A percentile compares a stretch with the other conserved stretches of the same genome.
Evolutionary conservation across 2,329 filamentous ascomycete species (phyloP).

Genomic region (Diplodia scrobiculata): DNA sequence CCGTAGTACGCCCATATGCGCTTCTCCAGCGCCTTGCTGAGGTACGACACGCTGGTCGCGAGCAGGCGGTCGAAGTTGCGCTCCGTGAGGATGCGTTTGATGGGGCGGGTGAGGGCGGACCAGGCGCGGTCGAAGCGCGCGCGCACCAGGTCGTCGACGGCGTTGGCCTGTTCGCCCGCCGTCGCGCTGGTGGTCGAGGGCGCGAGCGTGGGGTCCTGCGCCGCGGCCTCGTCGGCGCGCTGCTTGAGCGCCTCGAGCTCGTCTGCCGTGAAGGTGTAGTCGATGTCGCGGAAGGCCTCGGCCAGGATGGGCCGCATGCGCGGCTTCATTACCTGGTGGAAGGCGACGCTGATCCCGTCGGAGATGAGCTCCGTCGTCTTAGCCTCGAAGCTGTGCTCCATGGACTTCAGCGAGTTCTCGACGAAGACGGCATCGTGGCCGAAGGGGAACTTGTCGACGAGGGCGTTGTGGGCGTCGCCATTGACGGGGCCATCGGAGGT

Average conservation of each 20-base stretch:
- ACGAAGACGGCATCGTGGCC: constrained; percentile 73
- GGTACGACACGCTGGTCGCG: constrained; percentile 70
- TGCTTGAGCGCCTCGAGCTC: constrained; percentile 50
- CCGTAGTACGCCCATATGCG: constrained; percentile 79
- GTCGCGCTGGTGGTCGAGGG: constrained; percentile 20
- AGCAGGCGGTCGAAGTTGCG: constrained; percentile 76
- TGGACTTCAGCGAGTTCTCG: constrained; percentile 64
- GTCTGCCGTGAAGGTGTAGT: constrained; percentile 70
- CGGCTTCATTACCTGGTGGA: constrained; percentile 81
- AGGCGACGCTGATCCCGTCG: constrained; percentile 82
- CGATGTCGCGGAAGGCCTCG: constrained; percentile 87
- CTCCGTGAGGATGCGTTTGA: constrained; percentile 79
- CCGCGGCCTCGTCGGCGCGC: constrained; percentile 39
- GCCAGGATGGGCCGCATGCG: constrained; percentile 80
- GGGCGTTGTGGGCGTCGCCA: constrained; percentile 47
- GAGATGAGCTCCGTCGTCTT: constrained; percentile 81
- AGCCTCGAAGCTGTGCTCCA: constrained; percentile 70
- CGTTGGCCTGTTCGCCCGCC: constrained; percentile 48
- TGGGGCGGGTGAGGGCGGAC: constrained; percentile 80
- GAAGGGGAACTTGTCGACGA: constrained; percentile 72
- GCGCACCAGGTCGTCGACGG: constrained; percentile 65
- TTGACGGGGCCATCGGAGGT: constrained; percentile 39
- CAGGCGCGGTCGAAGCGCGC: constrained; percentile 81
- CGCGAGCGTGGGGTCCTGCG: constrained; percentile 16
- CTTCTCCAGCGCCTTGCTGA: constrained; percentile 82